A percentile compares a stretch with the other conserved stretches of the same genome.
Conservation (phyloP, 208 protist genomes). For the Leishmania arabica region DNA sequence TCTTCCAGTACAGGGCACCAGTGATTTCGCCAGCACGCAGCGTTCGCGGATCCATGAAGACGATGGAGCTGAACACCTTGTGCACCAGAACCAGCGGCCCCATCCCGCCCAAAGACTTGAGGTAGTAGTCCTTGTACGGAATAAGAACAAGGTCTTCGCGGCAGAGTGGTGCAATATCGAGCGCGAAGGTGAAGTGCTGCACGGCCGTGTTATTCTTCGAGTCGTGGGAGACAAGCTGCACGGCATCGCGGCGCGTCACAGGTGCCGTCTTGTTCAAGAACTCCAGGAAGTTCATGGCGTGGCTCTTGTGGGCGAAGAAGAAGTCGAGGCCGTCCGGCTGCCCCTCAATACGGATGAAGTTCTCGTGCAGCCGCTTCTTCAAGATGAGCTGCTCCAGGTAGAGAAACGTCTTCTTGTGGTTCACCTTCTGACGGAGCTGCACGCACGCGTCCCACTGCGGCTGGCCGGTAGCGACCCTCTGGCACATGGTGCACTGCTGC, state of each 20-base stretch:
- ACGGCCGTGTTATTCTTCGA: slow-evolving; percentile 98
- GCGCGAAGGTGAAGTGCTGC: slow-evolving; percentile 97
- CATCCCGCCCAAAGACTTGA: slow-evolving; percentile 83
- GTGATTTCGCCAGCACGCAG: slow-evolving; percentile 94
- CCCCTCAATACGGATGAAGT: slow-evolving; percentile 96
- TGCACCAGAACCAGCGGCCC: slow-evolving; percentile 94
- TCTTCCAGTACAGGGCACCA: slow-evolving; percentile 93
- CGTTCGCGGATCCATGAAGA: slow-evolving; percentile 97
- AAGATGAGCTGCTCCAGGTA: slow-evolving; percentile 99
- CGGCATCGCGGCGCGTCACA: slow-evolving; percentile 89
- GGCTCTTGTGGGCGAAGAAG: slow-evolving; percentile 96
- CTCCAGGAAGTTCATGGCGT: slow-evolving; percentile 97
- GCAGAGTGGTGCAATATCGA: slow-evolving; percentile 99
- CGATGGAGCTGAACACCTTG: slow-evolving; percentile 95
- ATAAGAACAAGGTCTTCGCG: slow-evolving; percentile 95
- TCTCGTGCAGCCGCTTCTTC: slow-evolving; percentile 96
- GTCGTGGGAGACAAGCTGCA: slow-evolving; percentile 98
- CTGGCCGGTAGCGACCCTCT: slow-evolving; percentile 95
- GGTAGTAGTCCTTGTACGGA: slow-evolving; percentile 87
- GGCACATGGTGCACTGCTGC: slow-evolving; percentile 97
- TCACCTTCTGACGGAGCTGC: slow-evolving; percentile 98
- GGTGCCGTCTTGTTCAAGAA: slow-evolving; percentile 95
- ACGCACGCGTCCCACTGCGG: slow-evolving; percentile 98
- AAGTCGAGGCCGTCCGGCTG: slow-evolving; percentile 98
- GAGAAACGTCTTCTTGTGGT: slow-evolving; percentile 99